Base-by-base conservation (phyloP, 2,329 filamentous ascomycete species). In the Nemania diffusa region DNA sequence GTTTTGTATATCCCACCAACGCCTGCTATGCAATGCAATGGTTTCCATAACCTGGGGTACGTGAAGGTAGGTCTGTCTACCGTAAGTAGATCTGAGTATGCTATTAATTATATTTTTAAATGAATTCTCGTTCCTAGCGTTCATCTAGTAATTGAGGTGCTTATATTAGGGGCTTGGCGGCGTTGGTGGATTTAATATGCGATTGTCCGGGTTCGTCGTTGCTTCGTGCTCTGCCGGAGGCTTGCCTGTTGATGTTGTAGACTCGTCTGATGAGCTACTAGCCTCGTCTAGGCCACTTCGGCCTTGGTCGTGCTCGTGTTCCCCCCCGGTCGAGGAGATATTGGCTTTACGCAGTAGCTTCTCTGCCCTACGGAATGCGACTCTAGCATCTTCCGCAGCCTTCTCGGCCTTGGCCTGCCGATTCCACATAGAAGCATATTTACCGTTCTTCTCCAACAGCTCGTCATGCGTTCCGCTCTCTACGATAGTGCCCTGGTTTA, bases 351-450 rank as follows among this genome's bases (percentile, higher is more conserved):
- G 82, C 71, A 87, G 71, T 7, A 83, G 77, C 73, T 81, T 82
- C 68, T 81, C 79, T 15, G 81, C 81, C 62, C 81, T 81, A 50
- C 72, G 73, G 57, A 64, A 82, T 6, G 81, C 81, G 56, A 79
- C 76, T 34, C 81, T 79, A 37, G 88, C 88, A 75, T 89, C 85
- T 63, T 87, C 85, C 2, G 87, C 88, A 5, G 91, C 92, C 70
- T 86, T 86, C 76, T 94, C 91, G 1, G 92, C 92, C 67, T 91
- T 87, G 69, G 92, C 94, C 79, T 97, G 94, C 80, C 94, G 95
- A 70, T 90, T 89, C 94, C 94, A 97, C 89, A 97, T 94, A 67
- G 90, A 90, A 11, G 88, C 87, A 76, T 97, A 97, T 67, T 90
- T 88, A 13, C 92, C 93, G 32, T 88, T 88, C 55, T 87, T 82